Evolutionary conservation across 1,139 yeast species (phyloP).

Genomic region (Hemisphaericaspora subhashii): DNA sequence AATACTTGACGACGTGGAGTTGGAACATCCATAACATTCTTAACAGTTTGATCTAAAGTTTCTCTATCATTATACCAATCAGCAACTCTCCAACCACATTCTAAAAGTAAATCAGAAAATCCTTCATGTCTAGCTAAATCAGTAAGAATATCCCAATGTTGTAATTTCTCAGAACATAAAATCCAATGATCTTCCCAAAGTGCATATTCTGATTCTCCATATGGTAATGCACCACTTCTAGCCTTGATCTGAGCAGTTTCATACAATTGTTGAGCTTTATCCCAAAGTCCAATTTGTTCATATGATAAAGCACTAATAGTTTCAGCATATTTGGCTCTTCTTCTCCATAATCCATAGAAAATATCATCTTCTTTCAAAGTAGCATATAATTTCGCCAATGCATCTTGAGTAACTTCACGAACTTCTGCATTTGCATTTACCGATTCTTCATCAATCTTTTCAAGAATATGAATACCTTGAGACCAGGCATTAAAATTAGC

Average conservation of each 20-base stretch:
- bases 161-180: constrained; percentile 91
- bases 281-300: constrained; percentile 96
- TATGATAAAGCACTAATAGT: constrained; percentile 90
- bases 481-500: constrained; percentile 91
- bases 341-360: constrained; percentile 97
- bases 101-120: constrained; percentile 86
- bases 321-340: constrained; percentile 90
- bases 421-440: constrained; percentile 71
- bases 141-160: constrained; percentile 97
- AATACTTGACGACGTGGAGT: constrained; percentile 95
- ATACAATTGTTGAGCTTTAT: constrained; percentile 87
- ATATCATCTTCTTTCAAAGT: constrained; percentile 90
- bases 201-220: constrained; percentile 92
- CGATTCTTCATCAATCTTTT: constrained; percentile 68
- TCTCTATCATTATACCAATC: constrained; percentile 97
- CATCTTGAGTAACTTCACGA: constrained; percentile 86
- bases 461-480: constrained; percentile 79
- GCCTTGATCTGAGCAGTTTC: constrained; percentile 99
- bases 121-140: constrained; percentile 98
- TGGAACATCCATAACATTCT: constrained; percentile 97
- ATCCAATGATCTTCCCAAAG: constrained; percentile 99
- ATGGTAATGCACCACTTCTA: constrained; percentile 91
- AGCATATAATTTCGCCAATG: constrained; percentile 85
- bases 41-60: constrained; percentile 90
- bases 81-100: constrained; percentile 99